phyloP scores from a whole-genome alignment of 2,329 filamentous ascomycete species.

The Fusarium sp. region DNA sequence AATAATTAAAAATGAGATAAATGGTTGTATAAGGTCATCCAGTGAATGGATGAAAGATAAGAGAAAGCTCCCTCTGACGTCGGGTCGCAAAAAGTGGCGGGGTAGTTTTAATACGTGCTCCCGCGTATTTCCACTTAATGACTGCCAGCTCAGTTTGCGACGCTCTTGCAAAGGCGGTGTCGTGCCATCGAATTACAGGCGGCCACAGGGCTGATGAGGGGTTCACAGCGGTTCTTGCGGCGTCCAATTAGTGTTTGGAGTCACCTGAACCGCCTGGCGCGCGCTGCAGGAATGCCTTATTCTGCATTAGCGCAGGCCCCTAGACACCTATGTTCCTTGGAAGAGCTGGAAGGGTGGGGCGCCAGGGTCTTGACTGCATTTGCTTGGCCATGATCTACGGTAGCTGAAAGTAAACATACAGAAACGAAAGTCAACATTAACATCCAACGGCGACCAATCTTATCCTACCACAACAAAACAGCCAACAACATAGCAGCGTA shows the following conservation, averaged over 20 bases:
- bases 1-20: slow-evolving; percentile 17
- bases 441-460: slow-evolving; percentile 25
- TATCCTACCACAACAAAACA: slow-evolving; percentile 20
- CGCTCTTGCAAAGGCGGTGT: slow-evolving; percentile 41
- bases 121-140: background rate
- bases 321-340: background rate
- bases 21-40: slow-evolving; percentile 31
- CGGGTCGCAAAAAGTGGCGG: slow-evolving; percentile 38
- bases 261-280: slow-evolving; percentile 9
- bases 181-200: slow-evolving; percentile 41
- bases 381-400: slow-evolving; percentile 21
- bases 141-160: slow-evolving; percentile 18
- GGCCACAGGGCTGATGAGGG: slow-evolving; percentile 42
- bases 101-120: slow-evolving; percentile 37
- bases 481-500: slow-evolving; percentile 9
- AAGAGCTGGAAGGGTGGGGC: slow-evolving; percentile 6
- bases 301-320: slow-evolving; percentile 14
- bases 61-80: slow-evolving; percentile 40
- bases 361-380: slow-evolving; percentile 10
- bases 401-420: slow-evolving; percentile 37
- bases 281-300: slow-evolving; percentile 48
- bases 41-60: slow-evolving; percentile 35
- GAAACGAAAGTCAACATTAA: slow-evolving; percentile 35
- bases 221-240: slow-evolving; percentile 33
- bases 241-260: slow-evolving; percentile 30